Evolutionary conservation across 768 basidiomycete genomes (phyloP).

Genomic region (Tylopilus cervinicoccineus): DNA sequence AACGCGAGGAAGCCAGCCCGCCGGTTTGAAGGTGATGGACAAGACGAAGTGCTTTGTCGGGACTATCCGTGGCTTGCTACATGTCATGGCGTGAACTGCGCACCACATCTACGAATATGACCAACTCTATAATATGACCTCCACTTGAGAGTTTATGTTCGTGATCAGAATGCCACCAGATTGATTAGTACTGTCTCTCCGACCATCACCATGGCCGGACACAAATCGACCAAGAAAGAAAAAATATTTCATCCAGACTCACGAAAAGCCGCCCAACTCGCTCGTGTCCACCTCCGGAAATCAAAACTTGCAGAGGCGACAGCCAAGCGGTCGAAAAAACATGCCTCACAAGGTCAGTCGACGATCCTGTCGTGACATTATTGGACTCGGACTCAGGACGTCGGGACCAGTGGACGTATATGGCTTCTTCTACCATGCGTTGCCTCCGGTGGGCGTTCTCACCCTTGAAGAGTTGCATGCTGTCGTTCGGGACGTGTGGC

Average conservation of each 20-base stretch:
- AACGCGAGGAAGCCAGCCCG: too few species aligned
- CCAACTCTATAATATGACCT: too few species aligned
- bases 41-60: too few species aligned
- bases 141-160: too few species aligned
- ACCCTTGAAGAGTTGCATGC: conserved; percentile 63
- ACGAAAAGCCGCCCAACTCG: conserved; percentile 75
- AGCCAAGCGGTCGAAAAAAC: conserved; percentile 54
- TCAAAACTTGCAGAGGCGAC: conserved; percentile 56
- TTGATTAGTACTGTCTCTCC: too few species aligned
- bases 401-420: conserved; percentile 56
- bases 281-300: conserved; percentile 64
- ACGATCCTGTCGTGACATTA: not conserved
- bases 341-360: conserved; percentile 46
- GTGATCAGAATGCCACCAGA: too few species aligned
- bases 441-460: conserved; percentile 57
- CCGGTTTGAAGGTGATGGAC: too few species aligned
- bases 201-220: conserved; percentile 2
- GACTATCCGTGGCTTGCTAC: too few species aligned
- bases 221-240: conserved; percentile 51
- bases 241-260: conserved; percentile 83
- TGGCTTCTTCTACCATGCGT: conserved; percentile 70
- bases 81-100: too few species aligned
- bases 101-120: too few species aligned
- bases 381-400: not conserved
- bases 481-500: conserved; percentile 64